Evolutionary conservation across 1,284 basidiomycete genomes (phyloP), one percentile per base, ranked within the genome.

Genomic region (Mycosarcoma maydis): DNA sequence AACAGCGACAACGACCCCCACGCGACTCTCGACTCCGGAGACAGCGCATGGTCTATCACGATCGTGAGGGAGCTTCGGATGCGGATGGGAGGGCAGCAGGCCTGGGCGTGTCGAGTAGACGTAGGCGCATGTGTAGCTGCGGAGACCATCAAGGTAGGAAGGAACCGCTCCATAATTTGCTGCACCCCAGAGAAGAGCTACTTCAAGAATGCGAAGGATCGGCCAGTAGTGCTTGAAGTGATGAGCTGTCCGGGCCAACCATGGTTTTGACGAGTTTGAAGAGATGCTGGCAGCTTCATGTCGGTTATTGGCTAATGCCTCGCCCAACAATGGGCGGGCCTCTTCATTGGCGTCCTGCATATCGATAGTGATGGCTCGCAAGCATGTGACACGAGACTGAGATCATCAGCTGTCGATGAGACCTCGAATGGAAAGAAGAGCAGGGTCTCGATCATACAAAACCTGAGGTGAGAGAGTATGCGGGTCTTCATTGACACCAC

Each of bases 31-130:
- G 13, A 70, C 67, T 19, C 67, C 67, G 8, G 56, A 42, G 23
- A 70, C 61, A 33, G 61, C 67, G 27, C 67, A 70, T 16, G 67
- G 67, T 26, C 61, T 46, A 34, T 70, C 57, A 3, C 53, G 52
- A 37, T 70, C 67, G 34, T 40, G 53, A 5, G 67, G 67, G 0
- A 70, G 45, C 19, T 27, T 48, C 3, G 57, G 47, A 47, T 57
- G 52, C 8, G 67, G 67, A 3, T 51, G 14, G 1, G 44, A 37
- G 4, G 67, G 67, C 5, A 65, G 44, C 24, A 70, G 26, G 4
- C 40, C 26, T 4, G 67, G 67, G 30, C 65, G 67, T 4, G 24
- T 56, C n/a, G 44, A 41, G 30, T 70, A 70, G 45, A 57, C 52
- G 22, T 61, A 65, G 13, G 60, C 45, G 36, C 67, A 70, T 2